Percentiles rank a stretch among this genome's conserved stretches.
Evolutionary conservation across 2,329 filamentous ascomycete species (phyloP).

Genomic region (Botrytis elliptica): DNA sequence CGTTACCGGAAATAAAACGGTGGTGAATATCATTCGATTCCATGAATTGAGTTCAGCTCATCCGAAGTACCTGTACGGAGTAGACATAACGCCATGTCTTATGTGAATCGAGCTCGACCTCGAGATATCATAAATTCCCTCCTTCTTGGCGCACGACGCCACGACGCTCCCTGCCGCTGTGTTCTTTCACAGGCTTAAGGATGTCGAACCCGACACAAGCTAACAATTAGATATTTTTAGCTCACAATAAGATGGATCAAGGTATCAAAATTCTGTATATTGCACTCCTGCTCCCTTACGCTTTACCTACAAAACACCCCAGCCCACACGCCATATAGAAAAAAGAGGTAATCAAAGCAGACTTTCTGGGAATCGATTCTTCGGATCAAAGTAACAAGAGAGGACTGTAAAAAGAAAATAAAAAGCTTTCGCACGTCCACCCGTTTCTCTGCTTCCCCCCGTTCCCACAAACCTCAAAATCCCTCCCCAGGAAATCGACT

Average conservation of each 20-base stretch:
- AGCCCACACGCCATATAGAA: constrained; percentile 9
- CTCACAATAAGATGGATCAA: not conserved
- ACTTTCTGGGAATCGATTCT: constrained; percentile 14
- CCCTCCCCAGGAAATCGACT: not conserved
- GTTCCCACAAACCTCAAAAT: constrained; percentile 1
- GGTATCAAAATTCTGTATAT: constrained; percentile 1
- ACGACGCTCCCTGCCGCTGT: not conserved
- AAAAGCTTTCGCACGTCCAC: not conserved
- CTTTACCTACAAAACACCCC: constrained; percentile 17
- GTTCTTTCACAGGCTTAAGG: not conserved
- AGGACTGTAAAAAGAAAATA: constrained; percentile 12
- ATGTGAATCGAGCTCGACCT: not conserved
- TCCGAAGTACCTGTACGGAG: not conserved
- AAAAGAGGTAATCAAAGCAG: constrained; percentile 12
- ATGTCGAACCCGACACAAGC: not conserved
- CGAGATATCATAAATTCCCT: not conserved
- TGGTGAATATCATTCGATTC: not conserved
- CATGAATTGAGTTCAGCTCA: not conserved
- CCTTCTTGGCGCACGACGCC: not conserved
- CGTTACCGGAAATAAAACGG: not conserved
- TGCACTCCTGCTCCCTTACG: constrained; percentile 7
- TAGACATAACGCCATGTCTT: not conserved
- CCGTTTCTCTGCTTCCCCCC: not conserved
- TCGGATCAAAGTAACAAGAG: constrained; percentile 15
- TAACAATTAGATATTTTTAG: not conserved